phyloP scores from a whole-genome alignment of 345 rosid species.

The Clausena lansium region DNA sequence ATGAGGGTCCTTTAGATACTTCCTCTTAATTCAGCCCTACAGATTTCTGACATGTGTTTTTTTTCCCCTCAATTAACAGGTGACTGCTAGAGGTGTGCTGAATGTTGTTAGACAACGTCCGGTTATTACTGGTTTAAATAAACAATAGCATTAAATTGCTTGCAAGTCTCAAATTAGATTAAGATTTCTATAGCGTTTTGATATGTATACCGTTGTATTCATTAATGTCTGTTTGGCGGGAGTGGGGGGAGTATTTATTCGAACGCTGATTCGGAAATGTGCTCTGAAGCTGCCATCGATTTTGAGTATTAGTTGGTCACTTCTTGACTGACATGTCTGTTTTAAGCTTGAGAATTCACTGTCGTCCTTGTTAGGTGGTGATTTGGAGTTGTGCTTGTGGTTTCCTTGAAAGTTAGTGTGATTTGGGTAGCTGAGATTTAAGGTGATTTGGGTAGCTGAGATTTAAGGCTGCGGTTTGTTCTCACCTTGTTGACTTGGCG shows the following conservation, averaged over 20 bases:
- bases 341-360: background rate
- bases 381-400: background rate
- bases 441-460: too few species aligned
- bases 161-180: background rate
- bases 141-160: slow-evolving; percentile 25
- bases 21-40: background rate
- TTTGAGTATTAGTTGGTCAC: background rate
- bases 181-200: background rate
- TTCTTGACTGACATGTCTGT: too few species aligned
- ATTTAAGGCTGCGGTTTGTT: background rate
- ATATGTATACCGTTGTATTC: background rate
- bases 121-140: slow-evolving; percentile 49
- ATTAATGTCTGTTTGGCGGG: background rate
- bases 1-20: background rate
- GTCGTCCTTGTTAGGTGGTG: background rate
- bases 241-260: background rate
- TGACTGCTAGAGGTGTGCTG: slow-evolving; percentile 80
- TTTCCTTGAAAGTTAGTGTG: slow-evolving; percentile 1
- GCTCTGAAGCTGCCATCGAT: background rate
- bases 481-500: background rate
- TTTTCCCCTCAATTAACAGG: slow-evolving; percentile 45
- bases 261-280: background rate
- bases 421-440: background rate
- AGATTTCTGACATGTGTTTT: slow-evolving; percentile 9
- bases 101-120: slow-evolving; percentile 85